Evolutionary conservation across 2,329 filamentous ascomycete genomes (phyloP), one percentile per base, ranked within the genome.

Genomic region (Gnomoniopsis sp.): DNA sequence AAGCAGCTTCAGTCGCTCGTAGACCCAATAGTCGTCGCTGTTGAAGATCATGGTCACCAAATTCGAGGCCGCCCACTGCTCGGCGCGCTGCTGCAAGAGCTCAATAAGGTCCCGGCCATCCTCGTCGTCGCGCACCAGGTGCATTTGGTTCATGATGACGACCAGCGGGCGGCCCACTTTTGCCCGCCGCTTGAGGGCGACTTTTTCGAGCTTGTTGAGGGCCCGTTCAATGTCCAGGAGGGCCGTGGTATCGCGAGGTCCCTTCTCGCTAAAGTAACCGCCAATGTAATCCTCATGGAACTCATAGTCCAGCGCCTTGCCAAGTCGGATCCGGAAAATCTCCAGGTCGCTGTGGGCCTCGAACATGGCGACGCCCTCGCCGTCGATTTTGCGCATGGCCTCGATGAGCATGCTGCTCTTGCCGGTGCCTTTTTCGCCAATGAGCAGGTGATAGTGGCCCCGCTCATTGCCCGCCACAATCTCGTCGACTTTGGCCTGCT

Each of bases 271-370:
- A 73, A 99, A 99, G 61, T 99, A 89, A 6, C 90, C 91, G 48
- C 95, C 95, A 62, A 99, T 97, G 69, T 96, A 97, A 77, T 99
- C 95, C 75, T 98, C 95, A 70, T 98, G 91, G 67, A 90, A 99
- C 70, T 99, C 95, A 71, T 93, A 99, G 71, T 99, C 93, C 44
- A 99, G 80, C 2, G 93, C 91, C 71, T 96, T 97, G 26, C 95
- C 95, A 3, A 99, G 82, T 4, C 95, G 85, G 47, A 97, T 89
- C 19, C 95, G 89, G 71, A 99, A 96, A 60, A 99, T 96, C 69
- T 99, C 95, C 1, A 93, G 83, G 71, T 99, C 93, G 6, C 92
- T 89, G 73, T 99, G 95, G 1, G 93, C 93, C 74, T 99, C 95
- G 68, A 98, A 90, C 91, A 99, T 96, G 65, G 93, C 89, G 48